Base-by-base conservation (phyloP, 2,329 filamentous ascomycete genomes). In the Trichophyton benhamiae region DNA sequence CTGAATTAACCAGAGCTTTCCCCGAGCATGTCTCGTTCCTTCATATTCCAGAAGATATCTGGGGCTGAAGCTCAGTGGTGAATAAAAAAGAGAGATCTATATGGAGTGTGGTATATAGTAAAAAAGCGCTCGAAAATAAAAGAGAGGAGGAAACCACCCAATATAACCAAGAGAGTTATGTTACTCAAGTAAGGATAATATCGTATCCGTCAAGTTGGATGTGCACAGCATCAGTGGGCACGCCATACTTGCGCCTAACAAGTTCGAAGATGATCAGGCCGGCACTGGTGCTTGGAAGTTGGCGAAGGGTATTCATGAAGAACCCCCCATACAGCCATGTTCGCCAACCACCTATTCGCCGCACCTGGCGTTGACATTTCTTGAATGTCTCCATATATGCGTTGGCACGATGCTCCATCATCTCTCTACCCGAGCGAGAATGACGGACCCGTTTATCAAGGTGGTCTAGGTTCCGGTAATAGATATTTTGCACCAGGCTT, bases 201-300 rank as follows among this genome's bases (percentile, higher is more conserved):
- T 84, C 79, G 68, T 83, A 84, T n/a, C 82, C 82, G 64, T 83
- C 82, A 65, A 82, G 80, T 42, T 76, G 72, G 46, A 83, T 84
- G 70, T 75, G 79, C 64, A 79, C 80, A 62, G 74, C 75, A 61
- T 82, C 81, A n/a, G 75, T 74, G 58, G 76, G 68, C 64, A 76
- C 78, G 2, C 80, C 80, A 69, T 85, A 86, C 69, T 83, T 84
- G 58, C 83, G 74, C 59, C 84, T 73, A 44, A 86, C 80, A 38
- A 86, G 69, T 69, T 87, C 84, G 66, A 87, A 87, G 3, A 85
- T 83, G 61, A 87, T 82, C 59, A 87, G 71, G 0, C 83, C 84
- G 0, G 83, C 83, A 65, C 81, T 83, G 1, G 84, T 86, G 65
- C 82, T 85, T 1, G 84, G 84, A 11, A 84, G 80, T 68, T 85